A percentile compares a stretch with the other conserved stretches of the same genome.
phyloP scores from a whole-genome alignment of 2,329 filamentous ascomycete species.

The Ceratocystis albifundus region DNA sequence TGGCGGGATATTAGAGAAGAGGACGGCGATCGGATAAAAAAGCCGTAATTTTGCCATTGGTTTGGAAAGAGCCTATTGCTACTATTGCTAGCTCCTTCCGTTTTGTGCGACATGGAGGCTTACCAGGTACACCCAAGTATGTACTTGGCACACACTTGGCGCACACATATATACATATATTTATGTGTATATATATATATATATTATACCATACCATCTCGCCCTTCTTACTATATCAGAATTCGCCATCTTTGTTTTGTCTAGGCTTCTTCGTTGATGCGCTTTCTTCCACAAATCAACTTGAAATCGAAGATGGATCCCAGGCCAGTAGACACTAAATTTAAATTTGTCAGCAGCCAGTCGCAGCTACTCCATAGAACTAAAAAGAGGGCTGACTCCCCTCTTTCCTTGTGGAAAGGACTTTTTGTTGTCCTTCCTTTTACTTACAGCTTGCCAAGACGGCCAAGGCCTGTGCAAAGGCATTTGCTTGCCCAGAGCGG shows the following conservation, averaged over 20 bases:
- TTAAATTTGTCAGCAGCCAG: neutral
- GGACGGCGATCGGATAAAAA: neutral
- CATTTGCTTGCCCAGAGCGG: slow-evolving; percentile 1
- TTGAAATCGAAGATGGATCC: too few relatives aligned
- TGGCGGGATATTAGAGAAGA: neutral
- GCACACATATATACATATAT: too few relatives aligned
- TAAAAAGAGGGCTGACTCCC: too few relatives aligned
- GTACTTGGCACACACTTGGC: too few relatives aligned
- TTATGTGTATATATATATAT: too few relatives aligned
- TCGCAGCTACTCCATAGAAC: neutral
- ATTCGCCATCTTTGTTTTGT: too few relatives aligned
- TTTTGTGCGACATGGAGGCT: neutral
- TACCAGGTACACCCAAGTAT: too few relatives aligned
- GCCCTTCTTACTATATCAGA: too few relatives aligned
- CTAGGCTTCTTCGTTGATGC: too few relatives aligned
- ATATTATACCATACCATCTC: too few relatives aligned
- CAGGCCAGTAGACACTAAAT: too few relatives aligned
- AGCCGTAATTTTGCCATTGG: neutral
- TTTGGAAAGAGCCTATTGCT: neutral
- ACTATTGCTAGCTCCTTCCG: neutral
- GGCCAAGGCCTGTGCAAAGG: slow-evolving; percentile 6
- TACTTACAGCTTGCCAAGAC: neutral
- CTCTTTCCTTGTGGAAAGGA: neutral
- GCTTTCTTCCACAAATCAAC: too few relatives aligned
- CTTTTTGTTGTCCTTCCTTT: slow-evolving; percentile 2